Conservation (phyloP, 2,329 filamentous ascomycete species). For the Blastomyces emzantsi region DNA sequence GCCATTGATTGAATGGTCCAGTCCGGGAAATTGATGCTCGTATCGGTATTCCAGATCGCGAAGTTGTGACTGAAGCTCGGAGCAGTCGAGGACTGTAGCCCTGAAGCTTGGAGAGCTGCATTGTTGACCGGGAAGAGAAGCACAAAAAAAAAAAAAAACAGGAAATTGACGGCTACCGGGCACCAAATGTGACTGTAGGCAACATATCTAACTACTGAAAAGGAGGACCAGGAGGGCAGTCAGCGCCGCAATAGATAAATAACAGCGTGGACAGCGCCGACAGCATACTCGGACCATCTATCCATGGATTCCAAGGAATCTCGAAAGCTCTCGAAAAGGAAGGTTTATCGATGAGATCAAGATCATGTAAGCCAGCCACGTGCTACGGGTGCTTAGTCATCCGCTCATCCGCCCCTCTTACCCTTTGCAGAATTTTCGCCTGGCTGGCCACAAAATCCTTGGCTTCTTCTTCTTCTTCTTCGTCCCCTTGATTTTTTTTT, state of each 20-base stretch:
- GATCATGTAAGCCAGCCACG: not conserved
- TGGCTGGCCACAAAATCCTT: not conserved
- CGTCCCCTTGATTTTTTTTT: not conserved
- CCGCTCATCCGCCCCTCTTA: not conserved
- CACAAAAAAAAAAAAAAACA: not conserved
- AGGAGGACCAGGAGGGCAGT: no score
- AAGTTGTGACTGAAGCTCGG: constrained; percentile 4
- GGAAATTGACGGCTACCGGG: not conserved
- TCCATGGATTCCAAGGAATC: not conserved
- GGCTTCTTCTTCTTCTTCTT: not conserved
- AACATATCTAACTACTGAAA: not conserved
- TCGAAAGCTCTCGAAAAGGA: not conserved
- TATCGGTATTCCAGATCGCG: not conserved
- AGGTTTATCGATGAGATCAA: not conserved
- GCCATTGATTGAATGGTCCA: constrained; percentile 1
- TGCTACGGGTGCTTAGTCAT: not conserved
- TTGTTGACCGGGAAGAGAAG: not conserved
- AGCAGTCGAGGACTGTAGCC: constrained; percentile 8
- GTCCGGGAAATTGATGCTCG: constrained; percentile 5
- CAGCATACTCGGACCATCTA: no score
- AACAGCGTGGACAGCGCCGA: no score
- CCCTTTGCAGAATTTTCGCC: not conserved
- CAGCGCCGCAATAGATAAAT: no score
- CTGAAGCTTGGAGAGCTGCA: constrained; percentile 4
- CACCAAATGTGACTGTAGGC: not conserved